Evolutionary conservation across 2,329 filamentous ascomycete species (phyloP).

Genomic region (Xylariaceae sp.): DNA sequence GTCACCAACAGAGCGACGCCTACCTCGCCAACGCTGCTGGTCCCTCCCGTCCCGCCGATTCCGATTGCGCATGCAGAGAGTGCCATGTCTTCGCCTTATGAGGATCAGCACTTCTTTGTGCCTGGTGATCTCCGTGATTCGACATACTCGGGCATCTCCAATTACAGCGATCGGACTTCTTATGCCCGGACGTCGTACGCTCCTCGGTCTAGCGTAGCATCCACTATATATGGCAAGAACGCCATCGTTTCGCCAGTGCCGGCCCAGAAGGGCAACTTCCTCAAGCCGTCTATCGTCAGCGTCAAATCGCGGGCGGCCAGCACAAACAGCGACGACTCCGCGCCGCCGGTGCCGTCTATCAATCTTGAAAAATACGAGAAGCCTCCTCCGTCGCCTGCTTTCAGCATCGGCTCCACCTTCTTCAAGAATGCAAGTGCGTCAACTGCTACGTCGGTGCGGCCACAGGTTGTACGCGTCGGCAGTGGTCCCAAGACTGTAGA

Average conservation of each 20-base stretch:
- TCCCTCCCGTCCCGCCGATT: conserved; percentile 91
- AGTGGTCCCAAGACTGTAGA: conserved; percentile 38
- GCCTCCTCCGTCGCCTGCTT: conserved; percentile 43
- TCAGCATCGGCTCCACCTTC: conserved; percentile 64
- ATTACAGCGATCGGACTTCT: conserved; percentile 56
- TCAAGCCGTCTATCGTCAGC: conserved; percentile 87
- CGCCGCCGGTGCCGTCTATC: conserved; percentile 69
- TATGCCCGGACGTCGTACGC: conserved; percentile 55
- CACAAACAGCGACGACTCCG: conserved; percentile 43
- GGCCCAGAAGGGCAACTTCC: conserved; percentile 79
- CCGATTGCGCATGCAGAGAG: conserved; percentile 61
- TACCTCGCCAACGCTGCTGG: conserved; percentile 72
- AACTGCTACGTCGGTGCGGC: conserved; percentile 51
- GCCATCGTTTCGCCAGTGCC: conserved; percentile 70
- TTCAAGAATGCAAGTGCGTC: conserved; percentile 57
- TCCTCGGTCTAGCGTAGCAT: conserved; percentile 71
- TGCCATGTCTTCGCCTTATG: conserved; percentile 51
- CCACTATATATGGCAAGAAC: conserved; percentile 89
- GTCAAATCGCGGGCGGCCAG: conserved; percentile 66
- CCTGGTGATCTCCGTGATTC: conserved; percentile 86
- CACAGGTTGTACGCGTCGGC: conserved; percentile 56
- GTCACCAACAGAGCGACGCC: conserved; percentile 88
- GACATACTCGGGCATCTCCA: conserved; percentile 75
- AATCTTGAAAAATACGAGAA: conserved; percentile 56
- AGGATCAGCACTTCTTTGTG: conserved; percentile 90